A percentile compares a stretch with the other conserved stretches of the same genome.
phyloP scores from a whole-genome alignment of 495 filamentous ascomycete species.

The Aspergillus sclerotioniger region DNA sequence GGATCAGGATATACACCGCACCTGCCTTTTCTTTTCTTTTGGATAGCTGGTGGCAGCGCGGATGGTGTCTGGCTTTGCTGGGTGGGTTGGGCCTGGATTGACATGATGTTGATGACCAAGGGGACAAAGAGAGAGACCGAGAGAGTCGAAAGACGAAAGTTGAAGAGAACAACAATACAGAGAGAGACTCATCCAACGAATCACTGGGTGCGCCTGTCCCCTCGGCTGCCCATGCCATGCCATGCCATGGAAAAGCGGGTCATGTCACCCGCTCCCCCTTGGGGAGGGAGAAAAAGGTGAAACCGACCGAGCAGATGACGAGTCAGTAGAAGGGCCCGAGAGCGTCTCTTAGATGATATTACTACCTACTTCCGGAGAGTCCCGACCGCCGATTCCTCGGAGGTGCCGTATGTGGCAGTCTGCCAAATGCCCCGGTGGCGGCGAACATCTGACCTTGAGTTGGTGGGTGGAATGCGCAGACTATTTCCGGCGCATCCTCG shows the following conservation, averaged over 20 bases:
- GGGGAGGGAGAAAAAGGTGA: background rate
- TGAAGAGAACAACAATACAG: background rate
- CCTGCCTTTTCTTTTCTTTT: slow-evolving; percentile 9
- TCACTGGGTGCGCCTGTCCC: too few relatives aligned
- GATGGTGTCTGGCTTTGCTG: background rate
- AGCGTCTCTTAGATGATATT: background rate
- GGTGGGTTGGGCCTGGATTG: background rate
- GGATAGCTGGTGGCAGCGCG: background rate
- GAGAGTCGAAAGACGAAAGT: background rate
- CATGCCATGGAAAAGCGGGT: too few relatives aligned
- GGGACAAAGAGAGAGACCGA: background rate
- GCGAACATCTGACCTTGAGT: too few relatives aligned
- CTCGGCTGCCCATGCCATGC: too few relatives aligned
- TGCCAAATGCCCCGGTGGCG: too few relatives aligned
- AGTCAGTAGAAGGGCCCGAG: background rate
- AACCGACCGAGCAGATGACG: background rate
- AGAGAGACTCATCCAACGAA: background rate
- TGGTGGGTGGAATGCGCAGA: too few relatives aligned
- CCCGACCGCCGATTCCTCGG: too few relatives aligned
- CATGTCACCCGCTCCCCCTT: background rate
- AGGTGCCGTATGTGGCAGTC: too few relatives aligned
- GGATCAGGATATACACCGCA: slow-evolving; percentile 19
- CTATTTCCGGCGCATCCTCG: too few relatives aligned
- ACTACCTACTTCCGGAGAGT: too few relatives aligned
- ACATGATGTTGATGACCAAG: slow-evolving; percentile 3